phyloP scores from a whole-genome alignment of 208 protist genomes.

The Crithidia thermophila region DNA sequence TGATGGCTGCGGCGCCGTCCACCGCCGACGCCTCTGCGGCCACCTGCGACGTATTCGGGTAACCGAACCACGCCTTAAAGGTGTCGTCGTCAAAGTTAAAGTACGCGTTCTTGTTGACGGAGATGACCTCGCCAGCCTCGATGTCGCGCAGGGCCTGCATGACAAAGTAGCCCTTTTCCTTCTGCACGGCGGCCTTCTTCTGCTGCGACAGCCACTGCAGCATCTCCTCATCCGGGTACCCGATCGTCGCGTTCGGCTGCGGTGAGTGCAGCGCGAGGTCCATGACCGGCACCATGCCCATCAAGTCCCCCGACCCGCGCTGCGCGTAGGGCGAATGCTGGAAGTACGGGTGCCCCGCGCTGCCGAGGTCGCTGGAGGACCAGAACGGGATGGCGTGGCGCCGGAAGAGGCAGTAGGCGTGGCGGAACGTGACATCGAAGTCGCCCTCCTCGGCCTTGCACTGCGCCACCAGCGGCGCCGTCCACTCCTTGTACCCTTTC shows the following conservation, averaged over 20 bases:
- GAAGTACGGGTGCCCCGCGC: conserved; percentile 83
- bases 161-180: conserved; percentile 80
- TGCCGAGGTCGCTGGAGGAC: conserved; percentile 46
- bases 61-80: conserved; percentile 91
- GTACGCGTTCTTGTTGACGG: conserved; percentile 86
- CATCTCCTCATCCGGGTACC: conserved; percentile 88
- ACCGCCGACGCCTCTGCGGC: conserved; percentile 14
- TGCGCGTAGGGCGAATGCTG: conserved; percentile 57
- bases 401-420: conserved; percentile 87
- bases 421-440: conserved; percentile 74
- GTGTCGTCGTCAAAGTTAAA: conserved; percentile 90
- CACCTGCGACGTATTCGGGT: conserved; percentile 69
- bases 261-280: conserved; percentile 85
- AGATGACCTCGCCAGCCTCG: conserved; percentile 68
- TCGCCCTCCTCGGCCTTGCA: conserved; percentile 58
- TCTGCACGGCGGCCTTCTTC: conserved; percentile 53
- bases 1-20: background rate
- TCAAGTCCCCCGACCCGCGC: conserved; percentile 53
- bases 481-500: conserved; percentile 64
- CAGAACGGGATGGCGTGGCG: conserved; percentile 88
- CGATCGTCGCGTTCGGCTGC: conserved; percentile 80
- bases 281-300: conserved; percentile 87
- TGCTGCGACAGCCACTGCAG: conserved; percentile 80
- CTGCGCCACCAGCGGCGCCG: conserved; percentile 49
- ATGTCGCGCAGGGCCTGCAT: conserved; percentile 91